phyloP scores from a whole-genome alignment of 164 flowering plant species.

The Liquidambar formosana region DNA sequence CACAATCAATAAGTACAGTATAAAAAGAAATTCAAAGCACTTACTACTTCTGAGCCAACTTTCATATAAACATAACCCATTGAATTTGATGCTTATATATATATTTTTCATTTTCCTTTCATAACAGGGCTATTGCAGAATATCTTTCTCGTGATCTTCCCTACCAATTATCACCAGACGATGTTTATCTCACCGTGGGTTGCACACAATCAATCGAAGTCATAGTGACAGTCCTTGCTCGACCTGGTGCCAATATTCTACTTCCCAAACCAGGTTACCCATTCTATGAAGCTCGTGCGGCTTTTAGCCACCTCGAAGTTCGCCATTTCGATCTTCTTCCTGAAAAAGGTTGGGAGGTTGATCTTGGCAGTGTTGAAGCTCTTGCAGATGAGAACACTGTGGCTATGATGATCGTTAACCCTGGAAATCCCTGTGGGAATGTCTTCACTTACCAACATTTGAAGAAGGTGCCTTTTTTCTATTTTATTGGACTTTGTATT shows the following conservation, averaged over 20 bases:
- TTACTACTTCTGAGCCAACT: too few relatives aligned
- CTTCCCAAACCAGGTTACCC: not conserved
- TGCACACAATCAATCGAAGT: not conserved
- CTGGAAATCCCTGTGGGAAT: slow-evolving; percentile 11
- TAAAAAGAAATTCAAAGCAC: too few relatives aligned
- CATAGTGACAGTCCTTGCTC: not conserved
- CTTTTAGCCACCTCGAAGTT: not conserved
- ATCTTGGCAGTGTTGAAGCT: slow-evolving; percentile 4
- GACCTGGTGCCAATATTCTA: not conserved
- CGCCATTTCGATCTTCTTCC: slow-evolving; percentile 9
- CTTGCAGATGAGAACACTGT: slow-evolving; percentile 5
- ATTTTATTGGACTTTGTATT: too few relatives aligned
- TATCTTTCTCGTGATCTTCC: not conserved
- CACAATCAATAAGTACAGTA: too few relatives aligned
- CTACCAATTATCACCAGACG: not conserved
- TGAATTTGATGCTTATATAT: not conserved
- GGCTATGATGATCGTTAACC: slow-evolving; percentile 8
- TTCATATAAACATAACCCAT: too few relatives aligned
- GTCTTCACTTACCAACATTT: slow-evolving; percentile 12
- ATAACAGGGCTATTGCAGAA: slow-evolving; percentile 8
- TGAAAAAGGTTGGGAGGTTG: slow-evolving; percentile 8
- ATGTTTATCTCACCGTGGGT: not conserved
- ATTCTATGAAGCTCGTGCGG: not conserved
- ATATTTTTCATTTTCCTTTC: not conserved
- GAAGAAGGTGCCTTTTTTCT: too few relatives aligned